These are phyloP conservation scores for Luffa acutangula DNA, from an alignment of 306 rosid genomes.

Conservation along the genomic window DNA sequence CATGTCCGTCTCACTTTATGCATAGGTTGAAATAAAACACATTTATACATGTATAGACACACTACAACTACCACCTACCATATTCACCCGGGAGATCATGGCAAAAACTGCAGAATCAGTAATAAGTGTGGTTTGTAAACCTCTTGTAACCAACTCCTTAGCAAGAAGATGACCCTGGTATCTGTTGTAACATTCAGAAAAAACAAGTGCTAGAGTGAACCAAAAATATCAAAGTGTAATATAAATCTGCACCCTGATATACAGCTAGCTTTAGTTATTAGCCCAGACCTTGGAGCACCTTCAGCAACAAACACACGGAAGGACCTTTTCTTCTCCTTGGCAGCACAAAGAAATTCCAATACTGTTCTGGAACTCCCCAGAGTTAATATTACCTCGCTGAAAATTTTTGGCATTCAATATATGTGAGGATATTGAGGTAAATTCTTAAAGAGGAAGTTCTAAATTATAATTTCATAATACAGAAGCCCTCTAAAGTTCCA, in stretches of 20 bases:
- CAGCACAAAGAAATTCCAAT: constrained; percentile 89
- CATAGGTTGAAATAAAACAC: not conserved
- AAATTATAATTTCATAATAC: not conserved
- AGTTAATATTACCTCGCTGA: constrained; percentile 93
- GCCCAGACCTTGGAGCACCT: constrained; percentile 94
- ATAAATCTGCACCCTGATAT: constrained; percentile 2
- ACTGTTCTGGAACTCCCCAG: constrained; percentile 97
- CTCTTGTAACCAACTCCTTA: constrained; percentile 16
- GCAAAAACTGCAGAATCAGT: constrained; percentile 26
- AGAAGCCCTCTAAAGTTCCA: not conserved
- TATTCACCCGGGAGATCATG: constrained; percentile 44
- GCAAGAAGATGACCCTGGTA: constrained; percentile 62
- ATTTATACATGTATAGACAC: not conserved
- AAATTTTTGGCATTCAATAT: constrained; percentile 17
- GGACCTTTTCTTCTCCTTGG: constrained; percentile 91
- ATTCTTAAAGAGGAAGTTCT: not conserved
- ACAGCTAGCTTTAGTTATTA: constrained; percentile 12
- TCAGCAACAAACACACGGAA: constrained; percentile 89
- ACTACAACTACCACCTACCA: constrained; percentile 38
- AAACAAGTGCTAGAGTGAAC: not conserved
- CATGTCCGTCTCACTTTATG: not conserved
- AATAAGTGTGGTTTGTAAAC: constrained; percentile 21
- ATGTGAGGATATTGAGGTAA: constrained; percentile 8
- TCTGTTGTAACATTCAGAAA: constrained; percentile 29
- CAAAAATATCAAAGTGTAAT: constrained; percentile 9